These are phyloP conservation scores for Lasiosphaeria hispida DNA, from an alignment of 495 filamentous ascomycete genomes.

Conservation along the genomic window DNA sequence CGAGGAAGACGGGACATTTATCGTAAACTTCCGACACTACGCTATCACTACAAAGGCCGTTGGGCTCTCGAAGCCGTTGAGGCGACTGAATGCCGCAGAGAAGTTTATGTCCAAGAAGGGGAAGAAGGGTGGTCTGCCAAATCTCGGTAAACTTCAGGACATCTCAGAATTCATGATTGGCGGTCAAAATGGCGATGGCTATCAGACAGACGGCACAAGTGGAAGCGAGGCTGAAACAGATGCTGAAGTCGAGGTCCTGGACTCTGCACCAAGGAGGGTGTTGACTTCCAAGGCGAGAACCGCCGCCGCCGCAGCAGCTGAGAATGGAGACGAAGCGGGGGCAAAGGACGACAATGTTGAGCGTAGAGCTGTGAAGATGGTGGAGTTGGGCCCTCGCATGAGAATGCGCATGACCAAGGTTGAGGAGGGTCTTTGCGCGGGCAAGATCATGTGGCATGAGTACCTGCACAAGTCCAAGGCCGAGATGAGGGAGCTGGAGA, in stretches of 20 bases:
- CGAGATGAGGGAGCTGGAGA: conserved; percentile 73
- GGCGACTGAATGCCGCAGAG: conserved; percentile 86
- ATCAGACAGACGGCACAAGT: conserved; percentile 77
- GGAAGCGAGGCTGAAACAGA: conserved; percentile 93
- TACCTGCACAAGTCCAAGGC: conserved; percentile 77
- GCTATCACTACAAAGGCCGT: conserved; percentile 87
- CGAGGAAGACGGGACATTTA: conserved; percentile 65
- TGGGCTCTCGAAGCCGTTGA: conserved; percentile 76
- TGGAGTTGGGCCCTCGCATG: conserved; percentile 90
- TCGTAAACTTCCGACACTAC: conserved; percentile 91
- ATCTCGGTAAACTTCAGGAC: conserved; percentile 86
- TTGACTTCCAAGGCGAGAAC: conserved; percentile 58
- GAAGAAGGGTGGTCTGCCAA: conserved; percentile 73
- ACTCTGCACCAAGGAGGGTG: conserved; percentile 68
- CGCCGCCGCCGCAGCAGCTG: conserved; percentile 26
- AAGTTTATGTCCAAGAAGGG: conserved; percentile 57
- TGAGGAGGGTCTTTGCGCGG: conserved; percentile 87
- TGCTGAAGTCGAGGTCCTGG: conserved; percentile 89
- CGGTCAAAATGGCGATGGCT: conserved; percentile 72
- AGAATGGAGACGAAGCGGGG: conserved; percentile 31
- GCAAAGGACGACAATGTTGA: conserved; percentile 53
- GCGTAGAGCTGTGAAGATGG: conserved; percentile 83
- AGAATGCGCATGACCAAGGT: conserved; percentile 89
- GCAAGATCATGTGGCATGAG: conserved; percentile 97
- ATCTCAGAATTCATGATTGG: conserved; percentile 93